phyloP scores from a whole-genome alignment of 2,329 filamentous ascomycete genomes.

The Fusarium sp. region DNA sequence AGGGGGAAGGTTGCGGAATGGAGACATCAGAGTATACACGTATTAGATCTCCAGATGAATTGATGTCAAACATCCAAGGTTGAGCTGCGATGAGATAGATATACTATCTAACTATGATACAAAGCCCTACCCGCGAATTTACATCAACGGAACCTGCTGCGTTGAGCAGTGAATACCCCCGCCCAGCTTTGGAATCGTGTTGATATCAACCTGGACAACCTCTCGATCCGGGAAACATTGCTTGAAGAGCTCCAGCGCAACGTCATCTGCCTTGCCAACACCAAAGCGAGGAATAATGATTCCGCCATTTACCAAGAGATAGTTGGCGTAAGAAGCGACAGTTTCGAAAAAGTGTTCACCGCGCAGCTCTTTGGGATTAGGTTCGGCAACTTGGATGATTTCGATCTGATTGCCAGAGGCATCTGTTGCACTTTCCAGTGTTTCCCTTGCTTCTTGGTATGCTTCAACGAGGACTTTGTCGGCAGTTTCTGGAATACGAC shows the following conservation, averaged over 20 bases:
- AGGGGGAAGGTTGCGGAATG: not conserved
- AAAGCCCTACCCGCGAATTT: not conserved
- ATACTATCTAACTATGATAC: not conserved
- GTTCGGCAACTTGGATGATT: conserved; percentile 40
- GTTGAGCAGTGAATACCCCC: conserved; percentile 45
- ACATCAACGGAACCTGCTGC: conserved; percentile 38
- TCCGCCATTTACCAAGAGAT: conserved; percentile 43
- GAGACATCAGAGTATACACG: not conserved
- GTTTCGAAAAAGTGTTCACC: conserved; percentile 2
- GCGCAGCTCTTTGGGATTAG: conserved; percentile 11
- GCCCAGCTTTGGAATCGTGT: conserved; percentile 23
- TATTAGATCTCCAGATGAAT: not conserved
- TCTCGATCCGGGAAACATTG: conserved; percentile 20
- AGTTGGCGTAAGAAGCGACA: conserved; percentile 39
- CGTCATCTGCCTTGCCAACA: conserved; percentile 32
- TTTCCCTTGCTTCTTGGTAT: conserved; percentile 39
- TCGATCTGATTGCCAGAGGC: conserved; percentile 33
- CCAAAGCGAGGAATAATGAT: conserved; percentile 45
- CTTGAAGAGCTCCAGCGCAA: conserved; percentile 29
- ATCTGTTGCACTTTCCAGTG: conserved; percentile 29
- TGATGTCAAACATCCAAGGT: not conserved
- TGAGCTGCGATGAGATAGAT: not conserved
- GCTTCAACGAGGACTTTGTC: conserved; percentile 13
- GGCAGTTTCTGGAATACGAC: conserved; percentile 25
- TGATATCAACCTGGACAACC: conserved; percentile 25